A percentile compares a stretch with the other conserved stretches of the same genome.
Evolutionary conservation across 2,329 filamentous ascomycete species (phyloP).

Genomic region (Cladorrhinum sp.): DNA sequence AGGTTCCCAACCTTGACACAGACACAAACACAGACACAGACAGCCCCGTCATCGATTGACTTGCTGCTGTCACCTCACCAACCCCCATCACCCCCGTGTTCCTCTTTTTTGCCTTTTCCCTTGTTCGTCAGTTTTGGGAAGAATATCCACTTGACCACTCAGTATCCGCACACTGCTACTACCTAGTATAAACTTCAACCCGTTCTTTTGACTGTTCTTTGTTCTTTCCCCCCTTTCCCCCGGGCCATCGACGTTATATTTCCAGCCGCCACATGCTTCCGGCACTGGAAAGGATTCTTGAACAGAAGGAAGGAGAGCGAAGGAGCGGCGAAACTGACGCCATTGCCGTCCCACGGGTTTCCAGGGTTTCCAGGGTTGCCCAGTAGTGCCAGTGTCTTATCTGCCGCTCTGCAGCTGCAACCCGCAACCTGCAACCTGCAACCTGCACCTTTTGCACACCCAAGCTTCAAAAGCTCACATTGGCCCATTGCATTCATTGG

Average conservation of each 20-base stretch:
- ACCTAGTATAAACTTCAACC: background rate
- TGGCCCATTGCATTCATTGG: background rate
- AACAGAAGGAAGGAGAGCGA: background rate
- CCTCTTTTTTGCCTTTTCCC: background rate
- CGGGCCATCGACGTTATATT: background rate
- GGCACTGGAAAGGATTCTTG: background rate
- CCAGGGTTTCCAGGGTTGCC: background rate
- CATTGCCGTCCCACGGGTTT: conserved; percentile 19
- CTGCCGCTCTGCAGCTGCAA: conserved; percentile 19
- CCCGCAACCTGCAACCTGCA: too few species aligned
- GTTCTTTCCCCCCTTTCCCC: too few species aligned
- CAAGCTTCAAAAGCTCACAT: background rate
- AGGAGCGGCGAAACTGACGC: conserved; percentile 15
- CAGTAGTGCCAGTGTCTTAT: conserved; percentile 27
- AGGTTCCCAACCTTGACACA: background rate
- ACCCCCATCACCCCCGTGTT: background rate
- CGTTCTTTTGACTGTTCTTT: background rate
- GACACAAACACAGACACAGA: too few species aligned
- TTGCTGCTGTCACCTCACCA: conserved; percentile 3
- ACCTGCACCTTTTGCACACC: too few species aligned
- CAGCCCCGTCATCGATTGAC: background rate
- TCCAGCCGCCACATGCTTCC: background rate
- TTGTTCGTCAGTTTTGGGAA: too few species aligned
- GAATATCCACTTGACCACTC: background rate
- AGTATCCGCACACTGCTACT: background rate